Evolutionary conservation across 805 yeast species (phyloP).

Genomic region (Spathaspora sp.): DNA sequence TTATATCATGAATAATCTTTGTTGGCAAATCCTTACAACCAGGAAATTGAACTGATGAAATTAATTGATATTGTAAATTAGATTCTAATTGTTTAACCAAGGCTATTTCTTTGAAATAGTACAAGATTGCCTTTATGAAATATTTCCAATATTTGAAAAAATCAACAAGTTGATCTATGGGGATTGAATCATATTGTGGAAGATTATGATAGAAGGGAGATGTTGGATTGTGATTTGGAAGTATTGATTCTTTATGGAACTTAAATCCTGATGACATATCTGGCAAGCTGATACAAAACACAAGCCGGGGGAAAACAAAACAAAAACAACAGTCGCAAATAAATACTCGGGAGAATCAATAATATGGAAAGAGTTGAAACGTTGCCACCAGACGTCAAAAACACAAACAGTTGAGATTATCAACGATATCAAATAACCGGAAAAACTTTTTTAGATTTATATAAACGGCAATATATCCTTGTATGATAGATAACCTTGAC

Average conservation of each 20-base stretch:
- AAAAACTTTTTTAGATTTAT: too few relatives aligned
- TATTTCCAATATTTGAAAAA: conserved; percentile 41
- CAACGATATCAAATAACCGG: too few relatives aligned
- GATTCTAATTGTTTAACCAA: conserved; percentile 46
- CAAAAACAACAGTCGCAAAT: too few relatives aligned
- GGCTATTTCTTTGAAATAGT: conserved; percentile 40
- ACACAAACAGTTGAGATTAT: too few relatives aligned
- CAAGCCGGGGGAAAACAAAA: neutral
- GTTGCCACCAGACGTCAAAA: too few relatives aligned
- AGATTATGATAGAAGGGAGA: conserved; percentile 38
- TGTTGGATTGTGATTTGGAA: conserved; percentile 30
- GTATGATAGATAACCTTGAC: neutral
- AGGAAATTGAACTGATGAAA: conserved; percentile 37
- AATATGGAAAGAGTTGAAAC: too few relatives aligned
- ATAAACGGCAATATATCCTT: neutral
- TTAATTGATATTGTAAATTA: conserved; percentile 33
- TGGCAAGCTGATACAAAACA: neutral
- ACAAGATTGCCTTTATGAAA: conserved; percentile 33
- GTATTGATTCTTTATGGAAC: conserved; percentile 17
- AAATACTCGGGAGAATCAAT: too few relatives aligned
- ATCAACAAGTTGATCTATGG: conserved; percentile 33
- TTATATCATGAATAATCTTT: conserved; percentile 6
- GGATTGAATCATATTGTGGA: conserved; percentile 36
- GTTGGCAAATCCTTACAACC: conserved; percentile 40
- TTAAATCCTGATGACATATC: neutral